Conservation (phyloP, 331 rosid species). For the Quercus tomentella region DNA sequence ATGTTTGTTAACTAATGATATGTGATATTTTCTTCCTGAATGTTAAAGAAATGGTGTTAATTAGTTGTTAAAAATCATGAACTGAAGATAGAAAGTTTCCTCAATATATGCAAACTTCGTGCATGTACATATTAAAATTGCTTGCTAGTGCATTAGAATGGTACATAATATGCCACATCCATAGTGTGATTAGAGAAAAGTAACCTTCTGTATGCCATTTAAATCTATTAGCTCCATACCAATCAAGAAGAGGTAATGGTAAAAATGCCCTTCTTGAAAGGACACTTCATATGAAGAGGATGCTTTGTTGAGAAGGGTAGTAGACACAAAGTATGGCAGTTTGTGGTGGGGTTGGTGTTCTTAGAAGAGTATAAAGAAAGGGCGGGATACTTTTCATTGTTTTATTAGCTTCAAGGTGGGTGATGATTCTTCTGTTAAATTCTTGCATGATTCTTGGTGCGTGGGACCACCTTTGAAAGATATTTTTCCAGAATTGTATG, state of each 20-base stretch:
- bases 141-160: not conserved
- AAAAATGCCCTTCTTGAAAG: not conserved
- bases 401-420: too few relatives aligned
- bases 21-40: not conserved
- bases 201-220: not conserved
- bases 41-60: not conserved
- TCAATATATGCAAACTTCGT: not conserved
- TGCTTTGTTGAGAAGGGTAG: too few relatives aligned
- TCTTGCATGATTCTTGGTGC: too few relatives aligned
- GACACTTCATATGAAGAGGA: not conserved
- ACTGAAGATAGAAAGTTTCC: not conserved
- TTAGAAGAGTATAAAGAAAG: too few relatives aligned
- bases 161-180: not conserved
- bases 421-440: too few relatives aligned
- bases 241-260: not conserved
- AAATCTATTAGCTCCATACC: not conserved
- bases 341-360: too few relatives aligned
- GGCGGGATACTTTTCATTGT: too few relatives aligned
- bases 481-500: too few relatives aligned
- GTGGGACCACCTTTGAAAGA: too few relatives aligned
- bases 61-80: not conserved
- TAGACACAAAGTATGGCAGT: too few relatives aligned
- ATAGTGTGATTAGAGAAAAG: not conserved
- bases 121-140: not conserved
- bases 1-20: constrained; percentile 3